Conservation (phyloP, 2,329 filamentous ascomycete species). For the Alternaria hordeiaustralica region DNA sequence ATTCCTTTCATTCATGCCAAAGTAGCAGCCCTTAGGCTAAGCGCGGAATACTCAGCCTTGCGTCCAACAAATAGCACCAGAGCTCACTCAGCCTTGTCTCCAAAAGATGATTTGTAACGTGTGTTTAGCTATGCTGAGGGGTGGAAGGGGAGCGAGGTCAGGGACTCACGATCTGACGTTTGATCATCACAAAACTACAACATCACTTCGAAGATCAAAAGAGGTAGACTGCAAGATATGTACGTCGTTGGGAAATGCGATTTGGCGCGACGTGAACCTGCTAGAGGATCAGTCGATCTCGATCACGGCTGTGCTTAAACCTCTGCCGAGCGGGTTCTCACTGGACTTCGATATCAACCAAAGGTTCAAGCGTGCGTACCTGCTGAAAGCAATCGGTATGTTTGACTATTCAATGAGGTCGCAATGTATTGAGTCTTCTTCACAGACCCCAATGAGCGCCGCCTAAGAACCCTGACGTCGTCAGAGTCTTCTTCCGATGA, state of each 20-base stretch:
- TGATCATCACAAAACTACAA: conserved; percentile 12
- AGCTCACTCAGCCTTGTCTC: too few relatives aligned
- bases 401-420: neutral
- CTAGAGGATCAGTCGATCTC: neutral
- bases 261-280: neutral
- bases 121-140: conserved; percentile 14
- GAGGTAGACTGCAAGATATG: conserved; percentile 16
- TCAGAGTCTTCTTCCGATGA: neutral
- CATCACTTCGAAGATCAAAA: conserved; percentile 4
- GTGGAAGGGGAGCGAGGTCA: conserved; percentile 2
- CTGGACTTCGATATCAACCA: neutral
- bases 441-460: neutral
- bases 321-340: neutral
- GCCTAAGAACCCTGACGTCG: neutral
- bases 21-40: too few relatives aligned
- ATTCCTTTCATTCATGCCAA: too few relatives aligned
- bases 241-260: conserved; percentile 1
- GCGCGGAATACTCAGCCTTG: too few relatives aligned
- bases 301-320: neutral
- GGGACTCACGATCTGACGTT: conserved; percentile 7
- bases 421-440: too few relatives aligned
- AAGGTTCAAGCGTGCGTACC: too few relatives aligned
- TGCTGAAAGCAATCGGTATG: too few relatives aligned
- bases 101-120: conserved; percentile 16
- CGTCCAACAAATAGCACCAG: too few relatives aligned